Evolutionary conservation across 2,329 filamentous ascomycete genomes (phyloP), one percentile per base, ranked within the genome.

Genomic region (Cladosporium austrohemisphaericum): DNA sequence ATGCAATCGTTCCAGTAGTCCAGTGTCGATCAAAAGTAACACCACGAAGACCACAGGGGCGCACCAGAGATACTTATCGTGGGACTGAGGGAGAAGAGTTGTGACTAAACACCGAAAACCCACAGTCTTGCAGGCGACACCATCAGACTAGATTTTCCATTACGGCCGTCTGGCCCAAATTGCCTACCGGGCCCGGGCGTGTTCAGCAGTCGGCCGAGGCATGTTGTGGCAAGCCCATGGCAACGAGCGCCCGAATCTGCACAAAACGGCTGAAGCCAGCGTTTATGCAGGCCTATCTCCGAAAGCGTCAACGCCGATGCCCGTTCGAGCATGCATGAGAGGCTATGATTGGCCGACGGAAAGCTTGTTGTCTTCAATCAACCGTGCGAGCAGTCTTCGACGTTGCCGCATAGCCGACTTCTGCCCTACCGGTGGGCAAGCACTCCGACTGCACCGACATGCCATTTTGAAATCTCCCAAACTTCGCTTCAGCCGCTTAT

Each of bases 21-120:
- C 32, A 38, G 33, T 47, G 44, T 47, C 44, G 44, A 47, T 47
- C 44, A 32, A 31, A 47, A 29, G 25, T 20, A 45, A 45, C n/a
- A 33, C 10, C 18, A 23, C 22, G 20, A 31, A 31, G 19, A 6
- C 31, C 26, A 45, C 41, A 31, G 41, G 22, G 41, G 44, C 44
- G 18, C 16, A 23, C 11, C 10, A 13, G 33, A 31, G 18, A 37
- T 47, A 47, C 44, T 47, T 47, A 47, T 47, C 23, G 16, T 33
- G 41, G 41, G 41, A 16, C 10, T 26, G 28, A 47, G 18, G 32
- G 16, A 37, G 16, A 37, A 26, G 33, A 26, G 8, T 18, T 9
- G 23, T 47, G 44, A 38, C 25, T 47, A 38, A 41, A 47, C 23
- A 38, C 44, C 44, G 44, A 38, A 28, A 26, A 26, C 16, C 44